These are phyloP conservation scores for Penicillium lividum DNA, from an alignment of 495 filamentous ascomycete genomes.

Conservation along the genomic window DNA sequence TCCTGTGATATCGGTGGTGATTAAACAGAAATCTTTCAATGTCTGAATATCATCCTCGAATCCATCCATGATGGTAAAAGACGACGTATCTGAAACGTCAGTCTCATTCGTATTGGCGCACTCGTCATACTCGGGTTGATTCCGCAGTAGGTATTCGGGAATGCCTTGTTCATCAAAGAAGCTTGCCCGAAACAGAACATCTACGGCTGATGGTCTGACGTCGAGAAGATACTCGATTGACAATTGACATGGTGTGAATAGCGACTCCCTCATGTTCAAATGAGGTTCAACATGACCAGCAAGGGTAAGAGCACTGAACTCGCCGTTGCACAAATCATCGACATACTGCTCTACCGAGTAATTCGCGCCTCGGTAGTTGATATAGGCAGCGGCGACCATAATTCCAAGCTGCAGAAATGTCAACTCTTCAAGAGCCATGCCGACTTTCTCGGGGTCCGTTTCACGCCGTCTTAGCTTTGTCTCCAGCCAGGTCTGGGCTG, in stretches of 20 bases:
- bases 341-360: background rate
- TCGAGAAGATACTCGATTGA: background rate
- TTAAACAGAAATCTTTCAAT: background rate
- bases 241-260: background rate
- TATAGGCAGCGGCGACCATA: background rate
- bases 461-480: background rate
- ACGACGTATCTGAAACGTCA: background rate
- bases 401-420: background rate
- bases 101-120: background rate
- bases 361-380: background rate
- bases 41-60: background rate
- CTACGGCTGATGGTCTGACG: background rate
- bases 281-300: background rate
- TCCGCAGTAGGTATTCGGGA: background rate
- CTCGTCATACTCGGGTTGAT: background rate
- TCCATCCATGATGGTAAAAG: background rate
- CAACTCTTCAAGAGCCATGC: background rate
- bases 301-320: background rate
- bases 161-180: conserved; percentile 2
- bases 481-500: background rate
- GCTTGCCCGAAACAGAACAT: background rate
- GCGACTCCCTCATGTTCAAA: background rate
- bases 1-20: background rate
- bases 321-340: background rate
- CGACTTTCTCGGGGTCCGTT: background rate